phyloP scores from a whole-genome alignment of 805 yeast genomes.

The Kodamaea sagamina region DNA sequence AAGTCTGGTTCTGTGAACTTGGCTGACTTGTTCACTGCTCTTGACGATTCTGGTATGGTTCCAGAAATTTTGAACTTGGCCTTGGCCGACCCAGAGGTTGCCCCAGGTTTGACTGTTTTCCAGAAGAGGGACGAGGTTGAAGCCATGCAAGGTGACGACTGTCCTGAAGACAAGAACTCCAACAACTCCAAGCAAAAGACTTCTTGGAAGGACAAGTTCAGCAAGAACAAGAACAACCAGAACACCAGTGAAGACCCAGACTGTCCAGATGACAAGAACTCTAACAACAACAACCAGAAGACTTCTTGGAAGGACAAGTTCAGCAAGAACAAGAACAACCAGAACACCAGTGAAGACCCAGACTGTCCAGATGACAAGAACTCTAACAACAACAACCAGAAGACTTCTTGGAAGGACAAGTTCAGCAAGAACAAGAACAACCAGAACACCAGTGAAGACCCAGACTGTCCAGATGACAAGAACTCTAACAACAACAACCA shows the following conservation, averaged over 20 bases:
- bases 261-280: not conserved
- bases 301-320: not conserved
- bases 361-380: too few species aligned
- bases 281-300: not conserved
- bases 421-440: conserved; percentile 1
- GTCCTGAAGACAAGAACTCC: not conserved
- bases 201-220: conserved; percentile 4
- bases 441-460: not conserved
- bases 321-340: conserved; percentile 4
- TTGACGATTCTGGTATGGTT: conserved; percentile 27
- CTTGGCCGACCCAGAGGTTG: conserved; percentile 26
- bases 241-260: conserved; percentile 1
- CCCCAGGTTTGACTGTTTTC: conserved; percentile 25
- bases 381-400: too few species aligned
- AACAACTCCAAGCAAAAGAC: not conserved
- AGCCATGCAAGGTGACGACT: not conserved
- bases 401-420: not conserved
- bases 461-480: conserved; percentile 4
- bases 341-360: too few species aligned
- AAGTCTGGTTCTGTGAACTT: conserved; percentile 22
- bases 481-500: not conserved
- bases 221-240: conserved; percentile 1
- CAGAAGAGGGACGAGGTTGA: conserved; percentile 5
- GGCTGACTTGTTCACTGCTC: conserved; percentile 26
- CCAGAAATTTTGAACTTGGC: conserved; percentile 23